phyloP scores from a whole-genome alignment of 1,139 yeast species.

The Wickerhamiella pararugosa region DNA sequence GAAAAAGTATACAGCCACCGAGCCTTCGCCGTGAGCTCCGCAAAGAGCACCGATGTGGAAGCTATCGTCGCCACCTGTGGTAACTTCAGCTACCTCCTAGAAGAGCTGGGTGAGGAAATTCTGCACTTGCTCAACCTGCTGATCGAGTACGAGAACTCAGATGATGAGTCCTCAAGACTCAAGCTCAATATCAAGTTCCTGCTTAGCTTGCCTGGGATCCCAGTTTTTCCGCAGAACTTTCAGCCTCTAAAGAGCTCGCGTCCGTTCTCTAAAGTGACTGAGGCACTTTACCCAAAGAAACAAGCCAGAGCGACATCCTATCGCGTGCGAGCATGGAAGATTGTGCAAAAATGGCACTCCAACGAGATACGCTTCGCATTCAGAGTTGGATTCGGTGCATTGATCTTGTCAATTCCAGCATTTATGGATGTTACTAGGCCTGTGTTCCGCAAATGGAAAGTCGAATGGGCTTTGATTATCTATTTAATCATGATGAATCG shows the following conservation, averaged over 20 bases:
- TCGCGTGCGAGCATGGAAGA: constrained; percentile 28
- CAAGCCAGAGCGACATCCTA: constrained; percentile 1
- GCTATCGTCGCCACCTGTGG: constrained; percentile 80
- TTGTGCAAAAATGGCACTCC: constrained; percentile 33
- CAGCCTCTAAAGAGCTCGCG: constrained; percentile 1
- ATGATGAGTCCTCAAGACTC: background rate
- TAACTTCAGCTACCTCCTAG: constrained; percentile 52
- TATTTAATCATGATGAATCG: constrained; percentile 76
- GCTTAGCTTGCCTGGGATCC: background rate
- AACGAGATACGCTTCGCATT: constrained; percentile 68
- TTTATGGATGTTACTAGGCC: constrained; percentile 42
- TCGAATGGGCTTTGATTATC: constrained; percentile 75
- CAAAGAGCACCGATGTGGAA: constrained; percentile 46
- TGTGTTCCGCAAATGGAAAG: constrained; percentile 49
- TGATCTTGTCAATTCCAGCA: constrained; percentile 51
- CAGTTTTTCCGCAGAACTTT: background rate
- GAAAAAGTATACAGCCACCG: constrained; percentile 35
- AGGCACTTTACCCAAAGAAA: constrained; percentile 11
- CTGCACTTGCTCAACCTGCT: constrained; percentile 34
- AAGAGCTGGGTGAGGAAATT: constrained; percentile 48
- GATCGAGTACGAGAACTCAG: constrained; percentile 26
- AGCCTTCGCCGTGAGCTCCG: background rate
- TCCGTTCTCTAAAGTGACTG: constrained; percentile 10
- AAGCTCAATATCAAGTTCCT: background rate
- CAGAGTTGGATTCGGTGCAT: constrained; percentile 67